Percentiles rank a stretch among this genome's conserved stretches.
Evolutionary conservation across 1,284 basidiomycete genomes (phyloP).

Genomic region (Microbotryum intermedium): DNA sequence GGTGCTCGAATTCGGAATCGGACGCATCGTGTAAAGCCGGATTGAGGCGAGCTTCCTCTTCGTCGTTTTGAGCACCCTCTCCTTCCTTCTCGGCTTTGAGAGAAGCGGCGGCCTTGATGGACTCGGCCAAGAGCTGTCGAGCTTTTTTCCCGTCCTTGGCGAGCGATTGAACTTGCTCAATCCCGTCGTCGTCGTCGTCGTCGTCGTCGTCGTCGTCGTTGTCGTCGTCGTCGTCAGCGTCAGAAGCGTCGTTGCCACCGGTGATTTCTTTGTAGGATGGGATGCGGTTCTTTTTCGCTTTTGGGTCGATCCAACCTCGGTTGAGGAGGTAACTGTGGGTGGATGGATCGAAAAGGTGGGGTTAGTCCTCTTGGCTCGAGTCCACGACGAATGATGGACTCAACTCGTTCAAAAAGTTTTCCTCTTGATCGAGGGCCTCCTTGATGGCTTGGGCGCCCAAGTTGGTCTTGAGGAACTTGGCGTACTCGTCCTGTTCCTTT

Average conservation of each 20-base stretch:
- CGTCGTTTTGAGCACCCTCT: conserved; percentile 3
- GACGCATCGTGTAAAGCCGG: conserved; percentile 22
- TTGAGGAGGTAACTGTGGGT: conserved; percentile 75
- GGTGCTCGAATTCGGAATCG: conserved; percentile 54
- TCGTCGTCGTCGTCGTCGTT: conserved; percentile 39
- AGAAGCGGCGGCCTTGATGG: neutral
- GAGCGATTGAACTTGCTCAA: neutral
- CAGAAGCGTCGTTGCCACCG: conserved; percentile 25
- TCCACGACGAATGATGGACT: conserved; percentile 34
- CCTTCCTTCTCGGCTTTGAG: neutral
- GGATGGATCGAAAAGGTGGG: neutral
- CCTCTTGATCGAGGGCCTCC: conserved; percentile 36
- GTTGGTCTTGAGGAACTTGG: conserved; percentile 24
- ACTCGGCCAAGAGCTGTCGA: too few species aligned
- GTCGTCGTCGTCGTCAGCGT: conserved; percentile 17
- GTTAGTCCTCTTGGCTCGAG: neutral
- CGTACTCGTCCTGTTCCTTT: conserved; percentile 57
- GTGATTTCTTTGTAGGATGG: conserved; percentile 78
- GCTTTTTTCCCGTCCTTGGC: too few species aligned
- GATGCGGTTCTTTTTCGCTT: conserved; percentile 47
- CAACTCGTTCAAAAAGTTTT: conserved; percentile 84
- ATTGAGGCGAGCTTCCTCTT: conserved; percentile 6
- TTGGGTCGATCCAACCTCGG: conserved; percentile 84
- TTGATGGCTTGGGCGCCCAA: conserved; percentile 26
- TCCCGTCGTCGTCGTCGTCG: conserved; percentile 43